Percentiles rank a stretch among this genome's conserved stretches.
phyloP scores from a whole-genome alignment of 2,329 filamentous ascomycete species.

The Penicillium freii region DNA sequence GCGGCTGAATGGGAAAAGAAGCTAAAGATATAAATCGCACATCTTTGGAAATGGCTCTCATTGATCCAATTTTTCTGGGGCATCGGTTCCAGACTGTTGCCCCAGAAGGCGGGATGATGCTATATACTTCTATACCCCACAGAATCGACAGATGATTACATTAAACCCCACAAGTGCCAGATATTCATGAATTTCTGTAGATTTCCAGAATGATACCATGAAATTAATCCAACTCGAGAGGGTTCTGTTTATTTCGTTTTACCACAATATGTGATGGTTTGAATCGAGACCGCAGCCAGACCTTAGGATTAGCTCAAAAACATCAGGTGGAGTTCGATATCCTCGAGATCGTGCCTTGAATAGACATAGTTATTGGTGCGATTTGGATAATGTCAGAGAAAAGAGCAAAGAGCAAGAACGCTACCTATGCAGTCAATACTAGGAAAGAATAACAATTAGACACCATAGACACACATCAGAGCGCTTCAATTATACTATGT shows the following conservation, averaged over 20 bases:
- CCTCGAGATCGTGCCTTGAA: not conserved
- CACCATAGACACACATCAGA: not conserved
- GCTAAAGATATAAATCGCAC: not conserved
- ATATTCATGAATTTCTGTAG: not conserved
- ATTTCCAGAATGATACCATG: not conserved
- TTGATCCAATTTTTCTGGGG: conserved; percentile 5
- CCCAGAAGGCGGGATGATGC: conserved; percentile 17
- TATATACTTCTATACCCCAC: not conserved
- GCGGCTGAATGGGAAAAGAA: not conserved
- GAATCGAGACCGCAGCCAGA: not conserved
- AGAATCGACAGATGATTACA: not conserved
- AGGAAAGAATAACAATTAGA: not conserved
- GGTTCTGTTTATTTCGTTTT: not conserved
- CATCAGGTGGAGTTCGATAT: not conserved
- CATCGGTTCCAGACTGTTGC: conserved; percentile 14
- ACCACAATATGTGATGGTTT: not conserved
- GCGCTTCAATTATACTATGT: conserved; percentile 23
- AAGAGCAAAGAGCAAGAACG: not conserved
- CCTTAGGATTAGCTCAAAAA: not conserved
- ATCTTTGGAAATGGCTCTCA: not conserved
- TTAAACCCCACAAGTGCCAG: not conserved
- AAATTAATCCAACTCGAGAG: not conserved
- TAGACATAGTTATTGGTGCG: not conserved
- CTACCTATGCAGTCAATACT: not conserved
- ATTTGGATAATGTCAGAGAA: not conserved